Conservation (phyloP, 129 eudicot genomes). For the Chrysanthemum lavandulifolium region DNA sequence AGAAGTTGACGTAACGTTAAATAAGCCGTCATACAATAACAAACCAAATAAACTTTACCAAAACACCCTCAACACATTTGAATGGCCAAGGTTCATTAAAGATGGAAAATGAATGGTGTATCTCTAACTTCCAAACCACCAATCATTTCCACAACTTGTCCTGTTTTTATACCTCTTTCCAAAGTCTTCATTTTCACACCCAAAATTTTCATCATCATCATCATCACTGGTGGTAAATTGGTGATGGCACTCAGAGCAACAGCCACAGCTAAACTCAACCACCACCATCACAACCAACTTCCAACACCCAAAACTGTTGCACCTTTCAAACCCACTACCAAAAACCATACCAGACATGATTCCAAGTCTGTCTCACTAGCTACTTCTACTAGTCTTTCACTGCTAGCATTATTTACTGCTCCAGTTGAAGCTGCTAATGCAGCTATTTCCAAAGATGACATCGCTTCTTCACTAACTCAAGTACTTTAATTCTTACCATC, state of each 20-base stretch:
- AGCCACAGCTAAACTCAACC: conserved; percentile 55
- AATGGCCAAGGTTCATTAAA: conserved; percentile 9
- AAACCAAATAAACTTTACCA: too few species aligned
- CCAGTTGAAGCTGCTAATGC: conserved; percentile 62
- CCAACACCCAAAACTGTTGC: conserved; percentile 36
- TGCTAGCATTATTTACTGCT: conserved; percentile 53
- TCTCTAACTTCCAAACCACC: conserved; percentile 16
- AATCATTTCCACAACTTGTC: conserved; percentile 2
- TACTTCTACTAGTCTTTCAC: conserved; percentile 57
- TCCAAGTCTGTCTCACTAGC: conserved; percentile 37
- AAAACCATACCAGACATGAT: conserved; percentile 40
- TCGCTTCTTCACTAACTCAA: conserved; percentile 82
- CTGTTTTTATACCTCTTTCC: conserved; percentile 8
- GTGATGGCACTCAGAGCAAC: conserved; percentile 89
- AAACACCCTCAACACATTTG: not conserved
- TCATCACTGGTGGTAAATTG: conserved; percentile 27
- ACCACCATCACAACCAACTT: conserved; percentile 45
- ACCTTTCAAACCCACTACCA: conserved; percentile 46
- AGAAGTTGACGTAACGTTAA: too few species aligned
- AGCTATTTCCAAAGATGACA: conserved; percentile 65
- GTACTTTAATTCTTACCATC: conserved; percentile 23
- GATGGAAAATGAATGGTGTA: conserved; percentile 36
- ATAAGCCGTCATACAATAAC: too few species aligned
- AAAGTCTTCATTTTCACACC: not conserved
- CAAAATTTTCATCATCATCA: not conserved